Base-by-base conservation (phyloP, 2,329 filamentous ascomycete species). In the Beauveria varroae region DNA sequence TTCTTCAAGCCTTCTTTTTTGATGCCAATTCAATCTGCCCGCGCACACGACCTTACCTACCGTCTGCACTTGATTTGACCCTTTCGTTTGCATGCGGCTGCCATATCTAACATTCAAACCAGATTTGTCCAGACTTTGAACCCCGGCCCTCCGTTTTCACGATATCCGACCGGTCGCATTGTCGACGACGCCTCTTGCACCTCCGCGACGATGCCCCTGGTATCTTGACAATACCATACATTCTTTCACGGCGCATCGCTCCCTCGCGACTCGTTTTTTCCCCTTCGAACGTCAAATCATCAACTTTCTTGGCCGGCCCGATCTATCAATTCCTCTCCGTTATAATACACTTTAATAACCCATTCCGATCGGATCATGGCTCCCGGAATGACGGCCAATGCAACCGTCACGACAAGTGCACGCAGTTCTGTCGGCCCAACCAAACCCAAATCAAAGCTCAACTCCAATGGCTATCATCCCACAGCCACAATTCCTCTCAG, bases 391-490 rank as follows among this genome's bases (percentile, higher is more conserved):
- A 51, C 59, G 14, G 59, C 52, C 40, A 57, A 37, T 55, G 47
- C 60, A 28, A 47, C 60, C 26, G 47, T 43, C 41, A 52, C 60
- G 16, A 49, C 60, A 14, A 58, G 60, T 41, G 54, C 60, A 40
- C 60, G 54, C 34, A 58, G 54, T 34, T 62, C 60, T 22, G 60
- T 53, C 37, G 60, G 53, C 47, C 60, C 60, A 59, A 72, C 76
- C 55, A 82, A 82, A 65, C 68, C 79, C n/a, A 84, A 82, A 66
- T 70, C 75, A n/a, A 80, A 79, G 64, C 73, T 81, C 68, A 80
- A 80, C 68, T 76, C 80, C 54, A 83, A 84, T 67, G 79, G 79
- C 64, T 79, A 81, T 61, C 79, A 82, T 64, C 77, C 80, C 10
- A 67, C 76, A 40, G 72, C 79, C 3, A 79, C 79, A 55, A 72